Base-by-base conservation (phyloP, 2,329 filamentous ascomycete genomes). In the Ceratocystiopsis minuta region DNA sequence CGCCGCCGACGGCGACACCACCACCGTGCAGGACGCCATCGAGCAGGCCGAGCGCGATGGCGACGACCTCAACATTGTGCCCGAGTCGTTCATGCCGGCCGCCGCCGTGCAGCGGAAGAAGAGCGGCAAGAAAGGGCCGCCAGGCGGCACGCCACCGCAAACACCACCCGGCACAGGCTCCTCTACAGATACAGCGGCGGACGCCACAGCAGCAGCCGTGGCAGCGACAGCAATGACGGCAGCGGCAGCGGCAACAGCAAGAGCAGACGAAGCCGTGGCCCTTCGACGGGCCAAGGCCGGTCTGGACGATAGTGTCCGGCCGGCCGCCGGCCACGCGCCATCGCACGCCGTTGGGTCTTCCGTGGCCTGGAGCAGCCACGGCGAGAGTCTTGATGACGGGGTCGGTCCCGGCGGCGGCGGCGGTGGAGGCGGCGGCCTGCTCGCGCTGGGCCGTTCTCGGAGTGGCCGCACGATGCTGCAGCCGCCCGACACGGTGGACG, bases 41-140 rank as follows among this genome's bases (percentile, higher is more conserved):
- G 83, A 90, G 53, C 69, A 79, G 50, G 86, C 88, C 15, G 76
- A 81, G 53, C 70, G 77, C 38, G 68, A 70, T 12, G 87, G 86
- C 0, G 86, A 96, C 54, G 88, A 94, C 49, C 71, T 95, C 43
- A 94, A 94, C 51, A 72, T 95, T 39, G 75, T 92, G 11, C 81
- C 87, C 0, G 83, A 93, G 56, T 86, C 84, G 0, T 95, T 95
- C 62, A 72, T 70, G 43, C 67, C 67, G 0, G 71, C 72, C 40
- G 72, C 71, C 10, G 58, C 56, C 52, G 48, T 55, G 47, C 54
- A 56, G 51, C 46, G 42, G 45, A 53, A 51, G 35, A 56, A 57
- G 43, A 49, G 51, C 14, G 48, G 49, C 36, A 47, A 53, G 36
- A 15, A 33, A 33, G 10, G 32, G 32, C 3, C 10, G 13, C 11